These are phyloP conservation scores for Leishmania arabica DNA, from an alignment of 208 protist species.

Conservation along the genomic window DNA sequence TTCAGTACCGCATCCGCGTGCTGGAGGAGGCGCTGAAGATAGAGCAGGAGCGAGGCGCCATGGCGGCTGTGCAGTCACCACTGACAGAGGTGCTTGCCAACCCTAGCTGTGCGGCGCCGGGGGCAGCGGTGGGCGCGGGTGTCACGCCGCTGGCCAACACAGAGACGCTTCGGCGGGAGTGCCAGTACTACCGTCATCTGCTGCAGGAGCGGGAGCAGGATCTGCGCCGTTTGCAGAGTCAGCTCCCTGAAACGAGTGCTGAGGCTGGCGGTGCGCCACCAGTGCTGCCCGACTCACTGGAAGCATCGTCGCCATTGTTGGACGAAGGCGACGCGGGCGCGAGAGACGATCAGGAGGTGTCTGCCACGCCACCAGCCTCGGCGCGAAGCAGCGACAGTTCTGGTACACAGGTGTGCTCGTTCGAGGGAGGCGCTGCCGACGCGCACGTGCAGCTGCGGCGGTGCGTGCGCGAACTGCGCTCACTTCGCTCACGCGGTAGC, in stretches of 20 bases:
- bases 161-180: constrained; percentile 14
- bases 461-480: constrained; percentile 3
- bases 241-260: neutral
- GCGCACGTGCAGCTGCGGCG: constrained; percentile 12
- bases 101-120: neutral
- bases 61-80: neutral
- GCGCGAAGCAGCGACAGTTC: neutral
- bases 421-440: neutral
- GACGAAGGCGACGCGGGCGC: neutral
- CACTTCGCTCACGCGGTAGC: neutral
- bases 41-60: constrained; percentile 18
- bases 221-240: constrained; percentile 9
- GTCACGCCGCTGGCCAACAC: neutral
- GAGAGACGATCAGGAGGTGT: neutral
- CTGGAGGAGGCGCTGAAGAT: constrained; percentile 25
- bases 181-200: constrained; percentile 18
- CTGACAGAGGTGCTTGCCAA: neutral
- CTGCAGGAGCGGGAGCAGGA: constrained; percentile 27
- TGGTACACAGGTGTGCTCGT: neutral
- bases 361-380: neutral
- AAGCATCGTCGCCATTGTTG: neutral
- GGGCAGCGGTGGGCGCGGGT: neutral
- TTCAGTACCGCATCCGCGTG: constrained; percentile 18
- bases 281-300: neutral
- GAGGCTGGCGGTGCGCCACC: neutral